Base-by-base conservation (phyloP, 2,329 filamentous ascomycete species). In the Neonectria punicea region DNA sequence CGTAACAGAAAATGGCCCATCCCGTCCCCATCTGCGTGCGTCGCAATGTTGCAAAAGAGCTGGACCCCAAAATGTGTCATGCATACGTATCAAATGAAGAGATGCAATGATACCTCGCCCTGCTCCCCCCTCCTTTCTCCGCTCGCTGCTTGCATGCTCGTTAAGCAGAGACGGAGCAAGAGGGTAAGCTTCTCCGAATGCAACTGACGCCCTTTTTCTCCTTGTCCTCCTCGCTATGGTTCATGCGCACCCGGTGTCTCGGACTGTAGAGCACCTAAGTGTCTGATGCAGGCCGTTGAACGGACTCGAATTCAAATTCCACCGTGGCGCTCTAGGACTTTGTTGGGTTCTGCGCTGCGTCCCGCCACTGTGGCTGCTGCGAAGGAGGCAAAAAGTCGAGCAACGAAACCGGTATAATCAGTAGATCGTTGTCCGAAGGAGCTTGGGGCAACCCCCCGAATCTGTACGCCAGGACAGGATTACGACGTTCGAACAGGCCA, bases 61-160 rank as follows among this genome's bases (percentile, higher is more conserved):
- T 49, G 58, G 41, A 60, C 58, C 50, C 58, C 58, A 60, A 60
- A 60, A 46, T 22, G 41, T 63, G 32, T 46, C 50, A 63, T 63
- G 61, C 55, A 63, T 39, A 57, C 55, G 59, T 39, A 57, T 43
- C 41, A 22, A 39, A 51, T 43, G 22, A 25, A 25, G 25, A 25
- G 61, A 53, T 43, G 55, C 55, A 58, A 56, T 63, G 53, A 46
- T 30, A 63, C 61, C 61, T 59, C 32, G 16, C 47, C 28, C 6
- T 39, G 13, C 14, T 11, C 5, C 10, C 28, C 28, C 30, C 13
- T 34, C 14, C 36, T n/a, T 25, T 41, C 50, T 36, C 50, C 55
- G 34, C 43, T 25, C 5, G 3, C 25, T 25, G 25, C 25, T 25
- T 25, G 25, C 25, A 25, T 25, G 25, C 25, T 25, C 25, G 4